These are phyloP conservation scores for Diatrype stigma DNA, from an alignment of 2,329 filamentous ascomycete genomes.

Conservation along the genomic window DNA sequence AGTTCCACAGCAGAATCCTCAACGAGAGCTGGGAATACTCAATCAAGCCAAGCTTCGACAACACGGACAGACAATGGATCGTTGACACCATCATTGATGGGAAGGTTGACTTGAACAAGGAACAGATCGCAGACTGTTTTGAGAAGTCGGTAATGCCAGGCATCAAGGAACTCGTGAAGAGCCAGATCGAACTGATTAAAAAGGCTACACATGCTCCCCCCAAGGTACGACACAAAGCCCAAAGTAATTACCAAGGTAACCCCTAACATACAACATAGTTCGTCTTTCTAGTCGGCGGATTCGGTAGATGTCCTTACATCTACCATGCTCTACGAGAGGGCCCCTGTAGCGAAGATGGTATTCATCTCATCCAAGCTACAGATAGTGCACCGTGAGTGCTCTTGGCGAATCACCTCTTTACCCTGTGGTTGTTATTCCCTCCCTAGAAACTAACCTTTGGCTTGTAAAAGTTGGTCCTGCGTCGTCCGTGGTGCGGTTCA, in stretches of 20 bases:
- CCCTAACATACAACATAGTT: neutral
- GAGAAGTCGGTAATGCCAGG: neutral
- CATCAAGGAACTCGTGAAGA: neutral
- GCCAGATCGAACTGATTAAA: neutral
- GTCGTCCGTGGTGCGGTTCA: neutral
- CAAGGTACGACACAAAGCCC: neutral
- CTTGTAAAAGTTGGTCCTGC: neutral
- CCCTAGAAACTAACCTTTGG: neutral
- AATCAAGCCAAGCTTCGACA: neutral
- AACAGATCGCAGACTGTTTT: neutral
- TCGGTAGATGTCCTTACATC: neutral
- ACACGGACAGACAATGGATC: neutral
- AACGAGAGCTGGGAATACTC: neutral
- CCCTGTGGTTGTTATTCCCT: neutral
- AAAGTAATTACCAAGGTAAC: no score
- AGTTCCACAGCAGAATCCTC: neutral
- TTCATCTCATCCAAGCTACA: neutral
- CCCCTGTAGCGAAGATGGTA: neutral
- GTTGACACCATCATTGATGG: neutral
- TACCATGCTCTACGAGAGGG: neutral
- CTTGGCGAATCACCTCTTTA: neutral
- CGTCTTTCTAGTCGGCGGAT: neutral
- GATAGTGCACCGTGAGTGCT: neutral
- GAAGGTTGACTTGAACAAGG: neutral
- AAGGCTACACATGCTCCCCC: neutral